A percentile compares a stretch with the other conserved stretches of the same genome.
Conservation (phyloP, 2,329 filamentous ascomycete genomes). For the Aphanoascus verrucosus region DNA sequence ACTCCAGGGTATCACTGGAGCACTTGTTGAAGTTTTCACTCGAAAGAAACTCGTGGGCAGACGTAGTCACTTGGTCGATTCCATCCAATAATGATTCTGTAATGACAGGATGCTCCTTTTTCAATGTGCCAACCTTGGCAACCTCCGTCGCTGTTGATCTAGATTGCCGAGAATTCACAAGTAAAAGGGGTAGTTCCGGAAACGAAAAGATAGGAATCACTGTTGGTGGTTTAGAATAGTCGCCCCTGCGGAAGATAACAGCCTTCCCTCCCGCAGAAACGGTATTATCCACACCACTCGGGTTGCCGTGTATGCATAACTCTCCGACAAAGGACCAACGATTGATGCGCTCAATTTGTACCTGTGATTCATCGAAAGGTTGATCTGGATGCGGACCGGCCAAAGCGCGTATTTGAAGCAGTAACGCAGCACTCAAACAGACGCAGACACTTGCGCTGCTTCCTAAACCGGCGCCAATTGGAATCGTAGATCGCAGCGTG, state of each 20-base stretch:
- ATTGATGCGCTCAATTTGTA: constrained; percentile 92
- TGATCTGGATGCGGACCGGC: constrained; percentile 89
- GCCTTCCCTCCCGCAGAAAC: constrained; percentile 89
- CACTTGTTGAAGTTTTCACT: constrained; percentile 57
- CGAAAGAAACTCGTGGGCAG: constrained; percentile 46
- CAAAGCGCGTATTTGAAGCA: constrained; percentile 75
- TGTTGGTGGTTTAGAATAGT: constrained; percentile 64
- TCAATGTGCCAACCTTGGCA: constrained; percentile 68
- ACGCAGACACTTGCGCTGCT: constrained; percentile 80
- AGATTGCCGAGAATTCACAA: constrained; percentile 79
- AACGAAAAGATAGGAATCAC: constrained; percentile 76
- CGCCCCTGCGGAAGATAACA: constrained; percentile 73
- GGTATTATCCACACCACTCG: constrained; percentile 93
- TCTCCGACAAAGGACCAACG: constrained; percentile 95
- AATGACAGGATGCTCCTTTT: constrained; percentile 60
- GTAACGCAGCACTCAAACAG: constrained; percentile 64
- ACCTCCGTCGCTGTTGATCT: constrained; percentile 82
- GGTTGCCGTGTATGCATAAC: constrained; percentile 95
- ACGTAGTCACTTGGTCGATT: constrained; percentile 57
- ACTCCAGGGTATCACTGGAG: constrained; percentile 53
- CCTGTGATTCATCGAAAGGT: constrained; percentile 70
- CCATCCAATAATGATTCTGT: constrained; percentile 72
- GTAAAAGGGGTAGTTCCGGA: constrained; percentile 77
- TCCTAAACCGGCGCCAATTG: constrained; percentile 74
- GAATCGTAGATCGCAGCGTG: constrained; percentile 75